Base-by-base conservation (phyloP, 176 grass and related monocot genomes). In the Lolium perenne region DNA sequence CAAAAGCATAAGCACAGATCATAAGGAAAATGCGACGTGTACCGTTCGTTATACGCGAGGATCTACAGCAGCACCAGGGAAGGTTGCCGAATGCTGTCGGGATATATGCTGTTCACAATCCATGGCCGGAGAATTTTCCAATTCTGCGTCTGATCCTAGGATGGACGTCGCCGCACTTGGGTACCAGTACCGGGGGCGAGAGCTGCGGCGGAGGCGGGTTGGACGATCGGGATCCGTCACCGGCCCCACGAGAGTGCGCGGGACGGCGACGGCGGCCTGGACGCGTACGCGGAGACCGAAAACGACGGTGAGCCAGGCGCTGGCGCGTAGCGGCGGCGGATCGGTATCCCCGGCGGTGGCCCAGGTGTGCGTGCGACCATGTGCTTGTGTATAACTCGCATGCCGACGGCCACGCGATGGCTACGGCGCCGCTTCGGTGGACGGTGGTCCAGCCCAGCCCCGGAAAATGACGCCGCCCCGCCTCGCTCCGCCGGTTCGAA, bases 261-360 rank as follows among this genome's bases (percentile, higher is more conserved):
- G 87, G 80, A 90, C 66, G 74, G 80, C 80, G 65, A 86, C 65
- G 65, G 74, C 66, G 62, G 35, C 72, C 56, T 83, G 68, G 77
- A n/a, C 48, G 76, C 23, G 26, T 2, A 13, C 18, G 17, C 38
- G 56, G 45, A 5, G 79, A 4, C 47, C 25, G 2, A 45, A 47
- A 14, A 48, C 87, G 87, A 84, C 67, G 75, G 32, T 2, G 32
- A 65, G 22, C 16, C 29, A 5, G 71, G 71, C 17, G 59, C 5
- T 29, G 48, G 67, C 54, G 29, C 10, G 12, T 81, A 50, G 20
- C 58, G 69, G 45, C 56, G 70, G 83, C 77, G 51, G 23, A 61
- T 38, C 26, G 61, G 50, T 53, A 23, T 25, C 25, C 25, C 18
- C 47, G 62, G 16, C 23, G 40, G 57, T 38, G 72, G 45, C 58